Conservation (phyloP, 768 basidiomycete genomes). For the Tricholoma matsutake region DNA sequence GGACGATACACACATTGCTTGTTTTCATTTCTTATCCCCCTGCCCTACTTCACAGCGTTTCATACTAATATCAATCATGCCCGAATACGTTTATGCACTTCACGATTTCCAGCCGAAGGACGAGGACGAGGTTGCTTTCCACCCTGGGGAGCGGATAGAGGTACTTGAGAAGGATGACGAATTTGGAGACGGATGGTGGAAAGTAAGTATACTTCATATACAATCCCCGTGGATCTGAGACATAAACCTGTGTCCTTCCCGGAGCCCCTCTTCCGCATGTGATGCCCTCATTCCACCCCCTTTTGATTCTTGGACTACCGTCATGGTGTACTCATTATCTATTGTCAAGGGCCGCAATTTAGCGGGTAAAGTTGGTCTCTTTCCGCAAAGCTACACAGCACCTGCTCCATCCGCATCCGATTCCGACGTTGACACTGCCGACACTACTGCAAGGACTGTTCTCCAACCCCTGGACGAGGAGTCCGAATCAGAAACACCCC, state of each 20-base stretch:
- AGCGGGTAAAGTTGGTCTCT: constrained; percentile 81
- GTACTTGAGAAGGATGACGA: constrained; percentile 91
- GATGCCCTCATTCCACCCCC: background rate
- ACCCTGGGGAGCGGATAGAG: constrained; percentile 82
- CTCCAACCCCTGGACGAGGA: constrained; percentile 50
- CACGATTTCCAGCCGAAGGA: constrained; percentile 91
- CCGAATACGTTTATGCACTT: constrained; percentile 82
- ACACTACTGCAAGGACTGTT: constrained; percentile 16
- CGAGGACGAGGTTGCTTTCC: constrained; percentile 88
- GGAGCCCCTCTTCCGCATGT: background rate
- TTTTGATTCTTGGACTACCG: background rate
- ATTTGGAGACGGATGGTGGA: constrained; percentile 97
- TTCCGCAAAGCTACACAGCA: constrained; percentile 87
- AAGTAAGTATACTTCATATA: constrained; percentile 31
- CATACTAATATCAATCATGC: constrained; percentile 40
- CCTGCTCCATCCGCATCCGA: constrained; percentile 36
- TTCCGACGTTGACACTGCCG: constrained; percentile 18
- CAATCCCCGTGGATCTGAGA: background rate
- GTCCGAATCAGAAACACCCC: constrained; percentile 36
- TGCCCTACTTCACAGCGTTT: background rate
- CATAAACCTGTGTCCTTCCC: background rate
- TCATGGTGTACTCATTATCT: constrained; percentile 11
- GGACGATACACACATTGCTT: constrained; percentile 2
- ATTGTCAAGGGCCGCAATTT: constrained; percentile 74
- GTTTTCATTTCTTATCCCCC: constrained; percentile 5